Percentiles rank a stretch among this genome's conserved stretches.
Evolutionary conservation across 2,329 filamentous ascomycete species (phyloP).

Genomic region (Bipolaris gigantea): DNA sequence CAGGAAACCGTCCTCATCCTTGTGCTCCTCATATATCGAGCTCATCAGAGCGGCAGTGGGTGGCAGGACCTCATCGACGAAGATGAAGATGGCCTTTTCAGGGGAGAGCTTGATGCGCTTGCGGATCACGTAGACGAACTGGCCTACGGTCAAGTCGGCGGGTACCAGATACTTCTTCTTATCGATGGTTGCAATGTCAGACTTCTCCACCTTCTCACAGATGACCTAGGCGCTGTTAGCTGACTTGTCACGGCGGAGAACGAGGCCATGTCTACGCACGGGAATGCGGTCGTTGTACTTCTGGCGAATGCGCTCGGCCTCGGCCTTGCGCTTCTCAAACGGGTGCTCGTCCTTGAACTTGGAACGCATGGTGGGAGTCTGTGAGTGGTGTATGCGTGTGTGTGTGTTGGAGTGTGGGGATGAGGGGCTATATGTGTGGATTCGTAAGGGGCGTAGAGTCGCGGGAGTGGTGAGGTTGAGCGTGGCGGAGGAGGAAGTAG

Average conservation of each 20-base stretch:
- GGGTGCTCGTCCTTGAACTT: slow-evolving; percentile 99
- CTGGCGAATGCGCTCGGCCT: slow-evolving; percentile 98
- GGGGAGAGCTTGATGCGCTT: slow-evolving; percentile 99
- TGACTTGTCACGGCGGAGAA: slow-evolving; percentile 1
- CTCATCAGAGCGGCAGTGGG: slow-evolving; percentile 98
- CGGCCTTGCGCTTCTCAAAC: slow-evolving; percentile 99
- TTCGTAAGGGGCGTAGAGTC: slow-evolving; percentile 14
- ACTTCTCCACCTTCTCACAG: slow-evolving; percentile 99
- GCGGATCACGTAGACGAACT: slow-evolving; percentile 99
- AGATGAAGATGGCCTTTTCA: slow-evolving; percentile 99
- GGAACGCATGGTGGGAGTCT: slow-evolving; percentile 72
- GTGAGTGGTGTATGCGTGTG: slow-evolving; percentile 1
- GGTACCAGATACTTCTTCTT: slow-evolving; percentile 99
- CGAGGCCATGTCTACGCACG: slow-evolving; percentile 60
- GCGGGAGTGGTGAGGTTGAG: slow-evolving; percentile 11
- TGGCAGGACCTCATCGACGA: slow-evolving; percentile 96
- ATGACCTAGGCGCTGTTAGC: slow-evolving; percentile 70
- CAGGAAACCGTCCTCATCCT: slow-evolving; percentile 84
- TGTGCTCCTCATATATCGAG: slow-evolving; percentile 99
- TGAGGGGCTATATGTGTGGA: slow-evolving; percentile 9
- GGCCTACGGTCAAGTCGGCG: slow-evolving; percentile 94
- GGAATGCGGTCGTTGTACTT: slow-evolving; percentile 99
- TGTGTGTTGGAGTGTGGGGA: slow-evolving; percentile 15
- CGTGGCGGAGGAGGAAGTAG: slow-evolving; percentile 32
- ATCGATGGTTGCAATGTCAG: slow-evolving; percentile 98